These are phyloP conservation scores for Plasmodium inui DNA, from an alignment of 169 alveolate genomes.

Conservation along the genomic window DNA sequence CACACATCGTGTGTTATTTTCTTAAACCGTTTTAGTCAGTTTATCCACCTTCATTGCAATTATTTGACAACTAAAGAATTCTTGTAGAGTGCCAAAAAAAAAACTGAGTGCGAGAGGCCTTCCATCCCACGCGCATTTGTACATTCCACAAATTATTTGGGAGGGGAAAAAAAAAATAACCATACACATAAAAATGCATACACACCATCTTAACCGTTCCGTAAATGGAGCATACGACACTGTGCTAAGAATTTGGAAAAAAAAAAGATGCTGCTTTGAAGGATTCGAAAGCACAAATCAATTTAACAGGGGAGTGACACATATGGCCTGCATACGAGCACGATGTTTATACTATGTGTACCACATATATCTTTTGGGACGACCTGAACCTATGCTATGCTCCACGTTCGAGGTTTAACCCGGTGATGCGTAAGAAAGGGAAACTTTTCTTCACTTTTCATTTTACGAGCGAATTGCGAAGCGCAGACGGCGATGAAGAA, in stretches of 20 bases:
- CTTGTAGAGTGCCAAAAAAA: neutral
- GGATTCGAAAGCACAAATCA: neutral
- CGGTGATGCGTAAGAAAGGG: neutral
- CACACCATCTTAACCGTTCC: neutral
- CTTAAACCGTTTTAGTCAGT: neutral
- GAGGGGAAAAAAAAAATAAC: neutral
- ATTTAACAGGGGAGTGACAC: neutral
- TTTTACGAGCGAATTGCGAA: neutral
- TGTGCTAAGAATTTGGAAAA: neutral
- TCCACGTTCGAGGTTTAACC: neutral
- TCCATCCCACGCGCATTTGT: neutral
- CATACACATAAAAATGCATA: neutral
- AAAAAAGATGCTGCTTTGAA: neutral
- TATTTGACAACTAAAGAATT: neutral
- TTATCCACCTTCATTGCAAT: neutral
- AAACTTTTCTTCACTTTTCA: neutral
- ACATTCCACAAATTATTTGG: neutral
- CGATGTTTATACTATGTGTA: neutral
- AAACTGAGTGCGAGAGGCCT: neutral
- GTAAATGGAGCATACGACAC: neutral
- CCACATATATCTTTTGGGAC: neutral
- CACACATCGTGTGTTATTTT: neutral
- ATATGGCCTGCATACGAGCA: neutral
- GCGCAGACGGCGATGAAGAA: neutral
- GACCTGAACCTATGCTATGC: neutral